Evolutionary conservation across 83 land plant species (phyloP).

Genomic region (Larix sibirica): DNA sequence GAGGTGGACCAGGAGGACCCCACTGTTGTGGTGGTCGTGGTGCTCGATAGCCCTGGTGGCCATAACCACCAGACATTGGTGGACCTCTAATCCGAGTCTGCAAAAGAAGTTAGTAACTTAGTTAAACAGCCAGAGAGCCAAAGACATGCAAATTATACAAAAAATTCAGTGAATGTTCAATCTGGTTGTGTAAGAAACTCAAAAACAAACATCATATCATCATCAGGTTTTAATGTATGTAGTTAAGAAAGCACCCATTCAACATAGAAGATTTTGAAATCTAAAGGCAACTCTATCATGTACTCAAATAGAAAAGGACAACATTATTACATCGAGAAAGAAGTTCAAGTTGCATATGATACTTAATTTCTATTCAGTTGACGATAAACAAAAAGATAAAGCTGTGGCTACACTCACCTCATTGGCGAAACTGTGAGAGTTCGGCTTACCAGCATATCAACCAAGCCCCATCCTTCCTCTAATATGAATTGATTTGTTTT

Average conservation of each 20-base stretch:
- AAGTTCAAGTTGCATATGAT: background rate
- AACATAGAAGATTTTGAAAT: background rate
- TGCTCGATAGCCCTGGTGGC: conserved; percentile 47
- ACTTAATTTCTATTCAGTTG: background rate
- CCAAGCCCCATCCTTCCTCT: conserved; percentile 8
- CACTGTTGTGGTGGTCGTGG: conserved; percentile 54
- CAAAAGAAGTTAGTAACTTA: background rate
- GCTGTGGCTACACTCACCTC: conserved; percentile 9
- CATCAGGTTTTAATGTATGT: background rate
- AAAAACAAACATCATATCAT: background rate
- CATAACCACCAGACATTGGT: conserved; percentile 33
- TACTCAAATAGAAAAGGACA: background rate
- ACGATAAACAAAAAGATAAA: background rate
- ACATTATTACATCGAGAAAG: background rate
- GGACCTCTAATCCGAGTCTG: conserved; percentile 44
- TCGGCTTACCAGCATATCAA: conserved; percentile 6
- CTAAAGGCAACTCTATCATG: no score
- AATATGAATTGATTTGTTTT: conserved; percentile 5
- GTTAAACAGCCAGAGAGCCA: background rate
- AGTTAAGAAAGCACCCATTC: background rate
- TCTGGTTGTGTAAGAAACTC: background rate
- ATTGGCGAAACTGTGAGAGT: background rate
- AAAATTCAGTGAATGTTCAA: background rate
- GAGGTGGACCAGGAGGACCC: conserved; percentile 51
- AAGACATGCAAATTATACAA: background rate